Conservation (phyloP, 371 early-diverging fungal species). For the Funneliformis caledonium region DNA sequence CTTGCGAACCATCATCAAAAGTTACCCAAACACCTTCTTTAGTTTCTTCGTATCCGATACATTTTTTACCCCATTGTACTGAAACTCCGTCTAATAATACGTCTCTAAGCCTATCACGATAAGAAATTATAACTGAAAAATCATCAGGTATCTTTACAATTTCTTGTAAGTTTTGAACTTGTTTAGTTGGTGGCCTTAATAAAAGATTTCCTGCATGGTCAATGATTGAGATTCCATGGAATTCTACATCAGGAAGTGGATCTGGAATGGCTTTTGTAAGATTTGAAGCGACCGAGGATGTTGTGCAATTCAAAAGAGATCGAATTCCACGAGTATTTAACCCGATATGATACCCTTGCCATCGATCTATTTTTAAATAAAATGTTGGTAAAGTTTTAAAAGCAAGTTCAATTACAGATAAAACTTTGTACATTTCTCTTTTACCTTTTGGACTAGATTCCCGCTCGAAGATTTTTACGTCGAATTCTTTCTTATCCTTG, state of each 20-base stretch:
- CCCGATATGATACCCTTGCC: not conserved
- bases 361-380: not conserved
- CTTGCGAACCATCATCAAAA: too few species aligned
- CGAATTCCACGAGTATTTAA: not conserved
- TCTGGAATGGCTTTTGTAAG: not conserved
- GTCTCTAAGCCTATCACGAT: too few species aligned
- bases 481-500: not conserved
- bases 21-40: too few species aligned
- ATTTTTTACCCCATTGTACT: too few species aligned
- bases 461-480: not conserved
- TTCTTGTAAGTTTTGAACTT: not conserved
- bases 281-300: not conserved
- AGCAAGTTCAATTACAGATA: too few species aligned
- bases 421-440: too few species aligned
- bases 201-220: not conserved
- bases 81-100: too few species aligned
- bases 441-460: not conserved
- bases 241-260: not conserved
- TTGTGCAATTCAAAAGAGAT: not conserved
- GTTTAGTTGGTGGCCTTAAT: not conserved
- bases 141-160: not conserved
- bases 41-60: too few species aligned
- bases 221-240: not conserved
- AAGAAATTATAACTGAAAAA: too few species aligned
- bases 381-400: not conserved